These are phyloP conservation scores for Evansstolkia leycettana DNA, from an alignment of 495 filamentous ascomycete genomes.

Conservation along the genomic window DNA sequence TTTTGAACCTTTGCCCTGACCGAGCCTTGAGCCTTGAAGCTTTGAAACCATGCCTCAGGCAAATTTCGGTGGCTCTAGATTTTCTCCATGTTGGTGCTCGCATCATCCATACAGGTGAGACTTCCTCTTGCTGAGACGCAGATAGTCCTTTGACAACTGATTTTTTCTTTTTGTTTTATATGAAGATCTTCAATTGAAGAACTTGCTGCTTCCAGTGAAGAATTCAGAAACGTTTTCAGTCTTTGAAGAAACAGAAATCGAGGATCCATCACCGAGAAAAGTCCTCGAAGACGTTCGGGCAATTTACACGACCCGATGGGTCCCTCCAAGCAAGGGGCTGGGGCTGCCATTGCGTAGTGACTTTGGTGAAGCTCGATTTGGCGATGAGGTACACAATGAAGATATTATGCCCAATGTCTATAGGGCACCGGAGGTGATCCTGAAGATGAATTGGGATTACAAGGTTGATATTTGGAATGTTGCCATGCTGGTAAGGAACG, in stretches of 20 bases:
- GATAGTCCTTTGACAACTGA: not conserved
- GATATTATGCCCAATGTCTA: constrained; percentile 27
- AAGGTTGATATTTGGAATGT: constrained; percentile 28
- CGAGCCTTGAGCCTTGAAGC: constrained; percentile 5
- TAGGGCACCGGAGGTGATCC: constrained; percentile 24
- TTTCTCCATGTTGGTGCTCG: constrained; percentile 24
- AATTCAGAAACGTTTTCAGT: constrained; percentile 1
- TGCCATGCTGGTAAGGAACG: constrained; percentile 23
- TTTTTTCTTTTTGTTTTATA: not conserved
- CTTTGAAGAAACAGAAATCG: constrained; percentile 9
- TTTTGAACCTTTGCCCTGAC: constrained; percentile 2
- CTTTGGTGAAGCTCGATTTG: constrained; percentile 13
- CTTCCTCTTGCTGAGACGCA: no score
- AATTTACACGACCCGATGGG: constrained; percentile 6
- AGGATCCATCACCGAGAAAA: constrained; percentile 8
- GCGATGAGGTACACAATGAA: constrained; percentile 2
- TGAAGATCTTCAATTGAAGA: constrained; percentile 10
- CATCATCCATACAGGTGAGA: constrained; percentile 30
- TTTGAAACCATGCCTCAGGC: constrained; percentile 10
- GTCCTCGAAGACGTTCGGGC: constrained; percentile 10
- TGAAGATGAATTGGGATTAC: constrained; percentile 21
- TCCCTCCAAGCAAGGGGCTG: constrained; percentile 4
- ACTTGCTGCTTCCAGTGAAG: constrained; percentile 9
- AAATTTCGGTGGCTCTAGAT: constrained; percentile 22
- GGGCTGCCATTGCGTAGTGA: no score